Conservation (phyloP, 2,329 filamentous ascomycete species). For the Sporothrix mexicana region DNA sequence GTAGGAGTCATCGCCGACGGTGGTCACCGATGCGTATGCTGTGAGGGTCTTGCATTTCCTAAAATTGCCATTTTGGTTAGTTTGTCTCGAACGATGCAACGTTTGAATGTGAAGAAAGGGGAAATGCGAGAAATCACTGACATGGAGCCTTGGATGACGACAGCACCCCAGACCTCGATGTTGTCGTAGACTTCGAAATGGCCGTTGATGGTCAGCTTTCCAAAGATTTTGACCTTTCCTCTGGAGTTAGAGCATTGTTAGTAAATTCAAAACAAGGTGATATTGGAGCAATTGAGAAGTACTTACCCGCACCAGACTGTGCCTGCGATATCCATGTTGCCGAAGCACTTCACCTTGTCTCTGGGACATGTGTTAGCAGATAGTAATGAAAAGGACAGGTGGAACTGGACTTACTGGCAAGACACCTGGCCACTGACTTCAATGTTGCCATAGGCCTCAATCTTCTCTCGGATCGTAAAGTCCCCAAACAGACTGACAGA, state of each 20-base stretch:
- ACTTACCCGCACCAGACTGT: constrained; percentile 48
- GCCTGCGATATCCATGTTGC: constrained; percentile 53
- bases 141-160: constrained; percentile 54
- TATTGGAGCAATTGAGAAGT: neutral
- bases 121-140: constrained; percentile 40
- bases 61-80: neutral
- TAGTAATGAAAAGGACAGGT: neutral
- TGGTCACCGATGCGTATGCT: constrained; percentile 54
- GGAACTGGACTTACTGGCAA: constrained; percentile 48
- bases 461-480: constrained; percentile 51
- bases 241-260: constrained; percentile 38
- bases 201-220: constrained; percentile 53
- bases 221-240: constrained; percentile 55
- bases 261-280: neutral
- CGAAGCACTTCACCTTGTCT: constrained; percentile 54
- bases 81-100: neutral
- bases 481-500: constrained; percentile 53
- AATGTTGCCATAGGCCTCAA: constrained; percentile 56
- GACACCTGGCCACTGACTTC: constrained; percentile 51
- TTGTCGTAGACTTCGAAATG: constrained; percentile 50
- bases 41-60: constrained; percentile 51
- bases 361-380: constrained; percentile 39
- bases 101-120: neutral
- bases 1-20: constrained; percentile 53
- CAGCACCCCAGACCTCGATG: constrained; percentile 55